Percentiles rank a stretch among this genome's conserved stretches.
Evolutionary conservation across 2,329 filamentous ascomycete genomes (phyloP).

Genomic region (Albophoma yamanashiensis): DNA sequence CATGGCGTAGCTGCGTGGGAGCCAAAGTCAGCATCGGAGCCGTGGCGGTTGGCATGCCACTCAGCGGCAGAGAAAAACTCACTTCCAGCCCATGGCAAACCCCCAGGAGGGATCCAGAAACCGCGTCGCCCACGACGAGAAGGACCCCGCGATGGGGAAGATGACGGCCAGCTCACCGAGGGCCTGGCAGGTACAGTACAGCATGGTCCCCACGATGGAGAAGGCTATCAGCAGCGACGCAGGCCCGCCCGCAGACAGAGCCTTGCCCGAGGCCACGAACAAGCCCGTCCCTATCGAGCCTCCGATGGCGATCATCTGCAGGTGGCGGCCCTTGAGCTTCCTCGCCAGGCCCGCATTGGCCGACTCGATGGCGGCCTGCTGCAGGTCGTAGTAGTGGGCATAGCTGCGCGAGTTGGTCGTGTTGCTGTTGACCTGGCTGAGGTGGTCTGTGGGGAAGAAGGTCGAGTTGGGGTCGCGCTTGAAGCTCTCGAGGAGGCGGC

Average conservation of each 20-base stretch:
- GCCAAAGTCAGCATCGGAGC: constrained; percentile 1
- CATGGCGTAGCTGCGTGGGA: constrained; percentile 55
- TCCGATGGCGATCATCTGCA: constrained; percentile 97
- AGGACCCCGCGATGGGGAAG: constrained; percentile 86
- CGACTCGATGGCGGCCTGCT: constrained; percentile 57
- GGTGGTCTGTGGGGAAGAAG: constrained; percentile 34
- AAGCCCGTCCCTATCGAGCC: constrained; percentile 85
- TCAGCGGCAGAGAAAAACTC: constrained; percentile 19
- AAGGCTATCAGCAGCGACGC: constrained; percentile 73
- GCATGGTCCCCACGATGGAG: constrained; percentile 68
- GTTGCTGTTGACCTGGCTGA: constrained; percentile 21
- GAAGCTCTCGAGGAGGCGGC: constrained; percentile 49
- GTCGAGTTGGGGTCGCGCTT: constrained; percentile 44
- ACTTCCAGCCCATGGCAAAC: constrained; percentile 94
- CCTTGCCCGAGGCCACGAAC: constrained; percentile 72
- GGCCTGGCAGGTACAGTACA: constrained; percentile 86
- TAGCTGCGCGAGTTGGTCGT: constrained; percentile 6
- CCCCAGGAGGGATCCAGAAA: constrained; percentile 93
- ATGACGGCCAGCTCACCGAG: constrained; percentile 85
- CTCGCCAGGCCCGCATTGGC: constrained; percentile 66
- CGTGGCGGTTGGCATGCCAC: too few species aligned
- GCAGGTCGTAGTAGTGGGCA: constrained; percentile 44
- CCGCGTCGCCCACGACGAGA: constrained; percentile 82
- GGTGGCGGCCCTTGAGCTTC: constrained; percentile 70
- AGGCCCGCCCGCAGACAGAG: constrained; percentile 63